Conservation (phyloP, 192 early-diverging fungal species). For the Dispira parvispora region DNA sequence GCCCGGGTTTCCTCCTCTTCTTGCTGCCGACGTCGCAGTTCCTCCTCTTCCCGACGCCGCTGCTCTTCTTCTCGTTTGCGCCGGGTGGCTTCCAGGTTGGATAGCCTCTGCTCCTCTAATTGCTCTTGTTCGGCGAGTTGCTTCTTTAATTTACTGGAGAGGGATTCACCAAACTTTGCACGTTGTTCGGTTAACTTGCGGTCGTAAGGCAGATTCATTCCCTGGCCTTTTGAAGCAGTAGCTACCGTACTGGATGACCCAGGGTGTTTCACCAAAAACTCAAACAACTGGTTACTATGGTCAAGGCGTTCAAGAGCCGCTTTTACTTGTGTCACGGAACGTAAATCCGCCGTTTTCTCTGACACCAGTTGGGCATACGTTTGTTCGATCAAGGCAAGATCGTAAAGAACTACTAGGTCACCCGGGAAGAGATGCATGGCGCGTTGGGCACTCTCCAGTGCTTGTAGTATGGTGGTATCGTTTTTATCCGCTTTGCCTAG, state of each 20-base stretch:
- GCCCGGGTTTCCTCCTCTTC: slow-evolving; percentile 28
- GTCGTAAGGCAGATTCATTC: slow-evolving; percentile 29
- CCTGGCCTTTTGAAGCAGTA: slow-evolving; percentile 22
- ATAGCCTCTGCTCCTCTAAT: slow-evolving; percentile 36
- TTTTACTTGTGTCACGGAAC: slow-evolving; percentile 37
- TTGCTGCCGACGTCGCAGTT: slow-evolving; percentile 18
- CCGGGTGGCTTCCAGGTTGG: slow-evolving; percentile 29
- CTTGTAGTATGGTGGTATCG: slow-evolving; percentile 34
- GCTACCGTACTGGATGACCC: slow-evolving; percentile 1
- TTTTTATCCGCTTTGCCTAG: slow-evolving; percentile 46
- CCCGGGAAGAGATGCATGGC: slow-evolving; percentile 30
- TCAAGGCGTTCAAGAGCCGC: slow-evolving; percentile 39
- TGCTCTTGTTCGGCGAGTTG: slow-evolving; percentile 38
- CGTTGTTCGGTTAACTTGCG: slow-evolving; percentile 43
- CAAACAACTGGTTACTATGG: slow-evolving; percentile 18
- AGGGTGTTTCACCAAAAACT: slow-evolving; percentile 17
- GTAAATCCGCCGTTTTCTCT: slow-evolving; percentile 44
- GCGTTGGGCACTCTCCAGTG: slow-evolving; percentile 32
- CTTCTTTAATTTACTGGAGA: slow-evolving; percentile 32
- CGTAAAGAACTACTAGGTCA: slow-evolving; percentile 39
- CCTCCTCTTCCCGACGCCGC: slow-evolving; percentile 19
- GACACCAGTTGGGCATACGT: slow-evolving; percentile 61
- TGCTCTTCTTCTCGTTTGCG: slow-evolving; percentile 34
- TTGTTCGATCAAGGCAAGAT: slow-evolving; percentile 72
- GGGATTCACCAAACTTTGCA: slow-evolving; percentile 38